Base-by-base conservation (phyloP, 78 protist species). In the Anaeramoeba ignava region DNA sequence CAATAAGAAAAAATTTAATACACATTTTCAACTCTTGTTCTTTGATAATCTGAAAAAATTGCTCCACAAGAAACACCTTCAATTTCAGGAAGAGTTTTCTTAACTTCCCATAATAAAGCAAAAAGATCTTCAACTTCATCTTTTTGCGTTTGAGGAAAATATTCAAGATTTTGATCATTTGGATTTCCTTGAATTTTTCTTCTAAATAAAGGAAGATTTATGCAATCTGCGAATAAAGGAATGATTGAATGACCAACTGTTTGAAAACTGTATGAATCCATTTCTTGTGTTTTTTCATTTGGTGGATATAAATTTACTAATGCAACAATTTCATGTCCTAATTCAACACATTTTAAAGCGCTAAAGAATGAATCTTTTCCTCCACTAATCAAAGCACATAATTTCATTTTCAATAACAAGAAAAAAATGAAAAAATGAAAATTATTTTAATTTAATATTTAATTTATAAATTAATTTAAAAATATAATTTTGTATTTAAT, bases 11-110 rank as follows among this genome's bases (percentile, higher is more conserved):
- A n/a, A n/a, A n/a, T n/a, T n/a, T n/a, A n/a, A n/a, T n/a, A 54
- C 73, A 54, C 73, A 54, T 54, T 54, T 54, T 54, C 73, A 8
- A 54, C 73, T 17, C 73, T 54, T 54, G 73, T 54, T 54, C 73
- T 8, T 17, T 54, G 73, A 17, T 54, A 54, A 54, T 54, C 17
- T 17, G 73, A 54, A 8, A 54, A 54, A 17, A 54, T 54, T 8
- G 73, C 73, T 54, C 73, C 73, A 54, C 73, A 54, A 17, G 36
- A 54, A 17, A 54, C 17, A 8, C 73, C 73, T 17, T 54, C 73
- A 54, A 54, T 8, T 27, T 54, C 73, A 27, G 73, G 73, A 17
- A 54, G 8, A 8, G 8, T 17, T 54, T 54, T 17, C 73, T 54
- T 54, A 8, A 54, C 73, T 27, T 54, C 8, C 73, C 17, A 27